phyloP scores from a whole-genome alignment of 2,329 filamentous ascomycete species.

The Aureobasidium leucospermi region DNA sequence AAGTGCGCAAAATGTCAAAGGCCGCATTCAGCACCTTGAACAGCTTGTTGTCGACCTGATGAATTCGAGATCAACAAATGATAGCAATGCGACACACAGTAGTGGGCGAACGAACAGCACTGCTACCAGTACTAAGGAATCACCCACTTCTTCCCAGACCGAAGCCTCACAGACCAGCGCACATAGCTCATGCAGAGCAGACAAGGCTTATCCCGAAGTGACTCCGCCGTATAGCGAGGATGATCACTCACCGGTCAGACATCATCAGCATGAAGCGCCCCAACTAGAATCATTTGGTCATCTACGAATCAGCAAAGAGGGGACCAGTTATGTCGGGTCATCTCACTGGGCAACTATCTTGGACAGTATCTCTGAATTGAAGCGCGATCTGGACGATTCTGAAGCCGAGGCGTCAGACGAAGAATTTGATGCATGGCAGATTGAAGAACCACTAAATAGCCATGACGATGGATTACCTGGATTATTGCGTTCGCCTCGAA shows the following conservation, averaged over 20 bases:
- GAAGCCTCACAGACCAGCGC: not conserved
- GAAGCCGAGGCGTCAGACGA: constrained; percentile 20
- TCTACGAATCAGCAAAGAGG: constrained; percentile 67
- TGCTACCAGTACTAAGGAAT: not conserved
- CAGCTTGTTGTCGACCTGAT: constrained; percentile 30
- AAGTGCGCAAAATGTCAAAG: constrained; percentile 28
- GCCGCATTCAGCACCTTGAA: constrained; percentile 29
- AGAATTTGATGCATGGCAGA: constrained; percentile 7
- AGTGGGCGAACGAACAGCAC: not conserved
- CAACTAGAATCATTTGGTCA: constrained; percentile 64
- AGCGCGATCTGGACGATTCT: constrained; percentile 25
- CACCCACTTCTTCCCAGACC: not conserved
- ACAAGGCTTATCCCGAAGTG: not conserved
- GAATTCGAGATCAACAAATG: constrained; percentile 19
- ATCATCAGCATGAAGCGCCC: constrained; percentile 36
- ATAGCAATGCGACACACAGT: not conserved
- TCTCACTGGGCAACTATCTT: constrained; percentile 78
- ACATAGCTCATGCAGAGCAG: not conserved
- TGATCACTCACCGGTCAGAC: not conserved
- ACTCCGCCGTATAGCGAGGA: constrained; percentile 10
- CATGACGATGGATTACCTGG: not conserved
- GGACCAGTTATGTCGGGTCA: constrained; percentile 74
- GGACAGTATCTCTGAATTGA: constrained; percentile 45
- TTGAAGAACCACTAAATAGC: constrained; percentile 11
- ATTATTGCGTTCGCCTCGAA: constrained; percentile 13